A percentile compares a stretch with the other conserved stretches of the same genome.
These are phyloP conservation scores for Pseudopyrenochaeta lycopersici DNA, from an alignment of 2,329 filamentous ascomycete genomes.

Conservation along the genomic window DNA sequence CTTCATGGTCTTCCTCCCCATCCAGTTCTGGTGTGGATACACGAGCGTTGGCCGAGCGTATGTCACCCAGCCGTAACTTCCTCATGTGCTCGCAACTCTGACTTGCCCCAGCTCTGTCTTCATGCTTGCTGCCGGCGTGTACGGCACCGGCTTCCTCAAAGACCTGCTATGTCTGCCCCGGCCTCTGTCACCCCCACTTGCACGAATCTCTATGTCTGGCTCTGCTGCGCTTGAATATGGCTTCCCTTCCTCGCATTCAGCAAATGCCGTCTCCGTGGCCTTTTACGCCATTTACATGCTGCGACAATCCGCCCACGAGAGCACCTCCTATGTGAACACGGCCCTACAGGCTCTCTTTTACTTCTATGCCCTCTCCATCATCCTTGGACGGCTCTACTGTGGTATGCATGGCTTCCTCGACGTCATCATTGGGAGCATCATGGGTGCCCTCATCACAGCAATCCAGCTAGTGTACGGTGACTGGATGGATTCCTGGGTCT, in stretches of 20 bases:
- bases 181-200: slow-evolving; percentile 88
- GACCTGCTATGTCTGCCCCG: slow-evolving; percentile 92
- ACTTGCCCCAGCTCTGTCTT: slow-evolving; percentile 52
- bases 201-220: slow-evolving; percentile 96
- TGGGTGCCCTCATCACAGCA: slow-evolving; percentile 73
- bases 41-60: slow-evolving; percentile 87
- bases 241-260: slow-evolving; percentile 95
- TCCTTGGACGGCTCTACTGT: slow-evolving; percentile 91
- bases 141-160: slow-evolving; percentile 86
- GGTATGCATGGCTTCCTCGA: slow-evolving; percentile 99
- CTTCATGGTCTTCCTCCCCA: slow-evolving; percentile 95
- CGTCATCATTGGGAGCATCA: slow-evolving; percentile 79
- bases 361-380: slow-evolving; percentile 87
- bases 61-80: slow-evolving; percentile 45
- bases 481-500: slow-evolving; percentile 75
- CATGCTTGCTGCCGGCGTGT: slow-evolving; percentile 73
- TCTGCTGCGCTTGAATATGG: slow-evolving; percentile 95
- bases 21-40: slow-evolving; percentile 96
- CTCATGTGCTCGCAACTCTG: slow-evolving; percentile 20
- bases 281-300: slow-evolving; percentile 81
- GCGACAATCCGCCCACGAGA: slow-evolving; percentile 69
- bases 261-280: slow-evolving; percentile 94
- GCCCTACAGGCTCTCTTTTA: slow-evolving; percentile 76
- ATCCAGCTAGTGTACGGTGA: slow-evolving; percentile 65
- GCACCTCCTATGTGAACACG: slow-evolving; percentile 67